These are phyloP conservation scores for Mucor piriformis DNA, from an alignment of 371 early-diverging fungal species.

Conservation along the genomic window DNA sequence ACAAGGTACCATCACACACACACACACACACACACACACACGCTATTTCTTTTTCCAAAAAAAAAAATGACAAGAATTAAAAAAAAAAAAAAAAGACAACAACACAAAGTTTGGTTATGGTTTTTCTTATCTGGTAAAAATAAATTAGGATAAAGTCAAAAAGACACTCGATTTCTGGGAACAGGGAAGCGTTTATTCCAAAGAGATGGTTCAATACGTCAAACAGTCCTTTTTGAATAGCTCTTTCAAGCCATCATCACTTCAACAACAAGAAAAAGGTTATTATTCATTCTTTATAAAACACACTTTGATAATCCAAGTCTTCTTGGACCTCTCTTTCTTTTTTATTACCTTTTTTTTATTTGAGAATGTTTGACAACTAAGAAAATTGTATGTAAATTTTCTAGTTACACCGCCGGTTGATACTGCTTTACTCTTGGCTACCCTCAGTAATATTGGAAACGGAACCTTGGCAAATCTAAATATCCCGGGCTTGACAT, in stretches of 20 bases:
- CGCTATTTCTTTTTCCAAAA: no score
- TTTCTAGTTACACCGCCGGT: constrained; percentile 18
- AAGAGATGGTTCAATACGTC: constrained; percentile 41
- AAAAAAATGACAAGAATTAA: no score
- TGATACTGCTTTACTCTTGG: constrained; percentile 37
- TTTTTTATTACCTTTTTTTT: neutral
- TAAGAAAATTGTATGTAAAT: no score
- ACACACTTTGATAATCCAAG: neutral
- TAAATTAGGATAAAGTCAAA: constrained; percentile 54
- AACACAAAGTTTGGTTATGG: neutral
- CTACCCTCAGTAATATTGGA: constrained; percentile 35
- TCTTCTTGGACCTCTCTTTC: neutral
- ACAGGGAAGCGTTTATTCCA: constrained; percentile 46
- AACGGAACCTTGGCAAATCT: constrained; percentile 30
- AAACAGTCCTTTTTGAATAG: constrained; percentile 40
- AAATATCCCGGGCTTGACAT: constrained; percentile 20
- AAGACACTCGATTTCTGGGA: constrained; percentile 60
- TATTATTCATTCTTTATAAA: constrained; percentile 25
- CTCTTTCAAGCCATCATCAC: constrained; percentile 2
- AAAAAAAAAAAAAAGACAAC: neutral
- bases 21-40: neutral
- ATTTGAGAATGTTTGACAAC: constrained; percentile 10
- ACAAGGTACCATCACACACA: no score
- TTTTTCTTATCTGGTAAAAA: constrained; percentile 2
- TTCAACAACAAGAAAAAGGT: constrained; percentile 22